These are phyloP conservation scores for Saturnispora bothae DNA, from an alignment of 805 yeast species.

Conservation along the genomic window DNA sequence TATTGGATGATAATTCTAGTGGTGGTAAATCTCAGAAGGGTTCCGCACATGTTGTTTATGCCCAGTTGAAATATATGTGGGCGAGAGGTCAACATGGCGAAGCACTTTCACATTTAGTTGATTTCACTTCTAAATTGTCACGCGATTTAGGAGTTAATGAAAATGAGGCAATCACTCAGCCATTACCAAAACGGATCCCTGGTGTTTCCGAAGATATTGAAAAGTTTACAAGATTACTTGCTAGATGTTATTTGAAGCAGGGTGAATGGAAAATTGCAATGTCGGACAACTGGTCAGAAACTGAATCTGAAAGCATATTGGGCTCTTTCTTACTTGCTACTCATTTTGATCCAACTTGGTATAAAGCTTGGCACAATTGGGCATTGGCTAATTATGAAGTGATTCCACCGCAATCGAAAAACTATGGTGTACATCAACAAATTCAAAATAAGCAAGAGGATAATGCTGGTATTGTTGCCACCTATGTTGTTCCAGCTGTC, in stretches of 20 bases:
- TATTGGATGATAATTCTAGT: slow-evolving; percentile 54
- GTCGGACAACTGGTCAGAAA: slow-evolving; percentile 69
- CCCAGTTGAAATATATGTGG: slow-evolving; percentile 96
- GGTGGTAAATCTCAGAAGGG: slow-evolving; percentile 49
- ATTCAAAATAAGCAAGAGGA: slow-evolving; percentile 18
- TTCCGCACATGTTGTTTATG: slow-evolving; percentile 94
- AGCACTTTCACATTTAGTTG: slow-evolving; percentile 76
- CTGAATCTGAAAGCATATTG: slow-evolving; percentile 63
- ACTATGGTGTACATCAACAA: slow-evolving; percentile 8
- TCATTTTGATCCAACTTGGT: slow-evolving; percentile 88
- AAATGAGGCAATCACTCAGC: slow-evolving; percentile 78
- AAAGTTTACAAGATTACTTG: slow-evolving; percentile 73
- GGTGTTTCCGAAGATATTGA: slow-evolving; percentile 68
- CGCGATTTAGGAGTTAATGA: slow-evolving; percentile 80
- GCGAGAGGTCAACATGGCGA: slow-evolving; percentile 82
- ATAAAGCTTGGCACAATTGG: slow-evolving; percentile 99
- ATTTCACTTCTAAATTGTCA: slow-evolving; percentile 84
- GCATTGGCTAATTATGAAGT: slow-evolving; percentile 97
- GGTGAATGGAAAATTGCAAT: slow-evolving; percentile 96
- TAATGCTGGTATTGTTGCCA: slow-evolving; percentile 51
- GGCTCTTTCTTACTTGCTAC: slow-evolving; percentile 92
- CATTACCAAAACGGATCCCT: slow-evolving; percentile 63
- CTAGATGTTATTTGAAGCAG: slow-evolving; percentile 91
- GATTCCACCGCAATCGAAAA: slow-evolving; percentile 44
- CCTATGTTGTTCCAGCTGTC: slow-evolving; percentile 92